Conservation (phyloP, 169 alveolate species). For the Plasmodium gonderi region DNA sequence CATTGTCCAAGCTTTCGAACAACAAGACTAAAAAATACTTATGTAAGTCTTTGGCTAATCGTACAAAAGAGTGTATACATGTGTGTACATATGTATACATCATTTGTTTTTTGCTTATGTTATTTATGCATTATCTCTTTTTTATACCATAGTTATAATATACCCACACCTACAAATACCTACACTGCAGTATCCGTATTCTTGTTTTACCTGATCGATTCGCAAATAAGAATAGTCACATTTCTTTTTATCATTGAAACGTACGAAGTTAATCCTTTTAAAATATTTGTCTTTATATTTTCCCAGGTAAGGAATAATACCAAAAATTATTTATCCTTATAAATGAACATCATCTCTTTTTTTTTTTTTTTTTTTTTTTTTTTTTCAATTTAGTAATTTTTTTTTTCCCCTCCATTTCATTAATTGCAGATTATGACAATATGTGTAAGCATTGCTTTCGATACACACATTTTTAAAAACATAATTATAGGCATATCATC, state of each 20-base stretch:
- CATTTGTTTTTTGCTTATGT: background rate
- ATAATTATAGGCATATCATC: constrained; percentile 73
- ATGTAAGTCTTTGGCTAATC: background rate
- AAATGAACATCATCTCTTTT: background rate
- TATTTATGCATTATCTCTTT: background rate
- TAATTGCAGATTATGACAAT: constrained; percentile 57
- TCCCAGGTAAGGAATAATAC: constrained; percentile 31
- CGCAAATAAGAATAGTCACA: constrained; percentile 71
- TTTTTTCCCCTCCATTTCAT: background rate
- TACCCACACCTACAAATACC: background rate
- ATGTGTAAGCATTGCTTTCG: constrained; percentile 73
- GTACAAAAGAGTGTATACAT: background rate
- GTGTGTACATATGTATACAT: background rate
- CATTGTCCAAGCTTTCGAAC: constrained; percentile 27
- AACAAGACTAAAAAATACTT: constrained; percentile 59
- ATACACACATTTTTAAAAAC: constrained; percentile 71
- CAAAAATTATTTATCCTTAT: background rate
- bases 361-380: background rate
- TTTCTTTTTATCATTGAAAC: constrained; percentile 71
- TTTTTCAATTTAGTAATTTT: background rate
- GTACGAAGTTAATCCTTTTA: constrained; percentile 67
- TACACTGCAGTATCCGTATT: constrained; percentile 49
- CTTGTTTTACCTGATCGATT: constrained; percentile 61
- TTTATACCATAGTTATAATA: background rate
- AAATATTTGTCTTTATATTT: constrained; percentile 68